Conservation (phyloP, 257 asterid species). For the Thymus mandschuricus region DNA sequence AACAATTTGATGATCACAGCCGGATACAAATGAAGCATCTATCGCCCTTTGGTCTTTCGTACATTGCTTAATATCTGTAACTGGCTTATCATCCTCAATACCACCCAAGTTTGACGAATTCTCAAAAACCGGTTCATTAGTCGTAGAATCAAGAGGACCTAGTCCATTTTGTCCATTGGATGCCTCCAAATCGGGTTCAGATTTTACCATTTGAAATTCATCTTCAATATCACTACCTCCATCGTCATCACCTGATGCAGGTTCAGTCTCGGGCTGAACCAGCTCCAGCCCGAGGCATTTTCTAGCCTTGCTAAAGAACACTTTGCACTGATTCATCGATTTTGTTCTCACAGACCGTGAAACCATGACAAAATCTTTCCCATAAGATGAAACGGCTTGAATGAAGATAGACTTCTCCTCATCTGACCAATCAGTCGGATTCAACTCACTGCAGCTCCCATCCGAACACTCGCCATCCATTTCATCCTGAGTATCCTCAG, state of each 20-base stretch:
- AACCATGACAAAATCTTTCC: conserved; percentile 74
- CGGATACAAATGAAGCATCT: conserved; percentile 30
- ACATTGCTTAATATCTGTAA: conserved; percentile 34
- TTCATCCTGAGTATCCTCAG: conserved; percentile 56
- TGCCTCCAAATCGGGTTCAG: conserved; percentile 44
- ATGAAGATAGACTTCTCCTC: conserved; percentile 77
- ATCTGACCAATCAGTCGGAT: conserved; percentile 79
- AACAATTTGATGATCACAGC: conserved; percentile 26
- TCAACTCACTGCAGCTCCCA: conserved; percentile 84
- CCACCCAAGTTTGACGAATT: conserved; percentile 30
- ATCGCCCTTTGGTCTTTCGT: conserved; percentile 27
- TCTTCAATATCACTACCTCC: conserved; percentile 70
- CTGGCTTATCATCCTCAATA: conserved; percentile 44
- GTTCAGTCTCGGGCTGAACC: conserved; percentile 42
- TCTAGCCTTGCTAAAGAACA: conserved; percentile 84
- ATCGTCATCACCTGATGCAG: conserved; percentile 44
- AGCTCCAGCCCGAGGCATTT: conserved; percentile 75
- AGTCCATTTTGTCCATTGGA: conserved; percentile 35
- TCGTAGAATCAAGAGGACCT: conserved; percentile 38
- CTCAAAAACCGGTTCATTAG: conserved; percentile 31
- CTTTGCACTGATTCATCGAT: conserved; percentile 78
- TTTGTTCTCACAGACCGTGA: conserved; percentile 66
- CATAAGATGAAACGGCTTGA: conserved; percentile 67
- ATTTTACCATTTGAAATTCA: conserved; percentile 43
- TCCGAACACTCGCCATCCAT: conserved; percentile 78